Conservation (phyloP, 2,329 filamentous ascomycete species). For the Mollisiaceae sp. region DNA sequence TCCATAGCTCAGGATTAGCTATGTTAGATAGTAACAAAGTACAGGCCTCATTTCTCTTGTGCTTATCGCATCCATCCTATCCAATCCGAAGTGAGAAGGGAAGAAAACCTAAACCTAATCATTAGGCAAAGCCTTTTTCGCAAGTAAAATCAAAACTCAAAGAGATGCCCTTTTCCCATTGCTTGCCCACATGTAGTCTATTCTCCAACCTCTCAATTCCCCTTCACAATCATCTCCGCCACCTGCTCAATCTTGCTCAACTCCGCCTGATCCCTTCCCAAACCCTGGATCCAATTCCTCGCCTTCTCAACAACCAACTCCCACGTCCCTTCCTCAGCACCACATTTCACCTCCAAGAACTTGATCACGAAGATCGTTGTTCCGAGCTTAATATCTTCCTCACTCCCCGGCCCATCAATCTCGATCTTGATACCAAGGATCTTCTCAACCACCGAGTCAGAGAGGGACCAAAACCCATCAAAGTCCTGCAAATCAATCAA, state of each 20-base stretch:
- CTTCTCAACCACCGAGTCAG: constrained; percentile 12
- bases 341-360: constrained; percentile 54
- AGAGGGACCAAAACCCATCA: constrained; percentile 54
- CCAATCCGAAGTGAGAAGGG: too few species aligned
- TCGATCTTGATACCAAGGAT: constrained; percentile 26
- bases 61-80: too few species aligned
- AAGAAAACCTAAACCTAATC: too few species aligned
- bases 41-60: too few species aligned
- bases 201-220: constrained; percentile 6
- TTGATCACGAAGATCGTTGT: constrained; percentile 51
- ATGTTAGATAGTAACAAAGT: too few species aligned
- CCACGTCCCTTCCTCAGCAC: constrained; percentile 59
- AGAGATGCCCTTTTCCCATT: too few species aligned
- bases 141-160: too few species aligned
- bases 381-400: constrained; percentile 24
- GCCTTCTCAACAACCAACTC: constrained; percentile 69
- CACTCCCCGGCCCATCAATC: neutral
- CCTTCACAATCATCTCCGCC: constrained; percentile 16
- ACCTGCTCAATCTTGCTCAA: constrained; percentile 21
- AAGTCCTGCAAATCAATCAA: constrained; percentile 62
- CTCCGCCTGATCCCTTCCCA: neutral
- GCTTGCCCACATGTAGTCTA: neutral
- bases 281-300: constrained; percentile 51
- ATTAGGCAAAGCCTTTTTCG: too few species aligned
- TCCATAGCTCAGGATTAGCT: too few species aligned